Conservation (phyloP, 148 eudicot species). For the Nepenthes gracilis region DNA sequence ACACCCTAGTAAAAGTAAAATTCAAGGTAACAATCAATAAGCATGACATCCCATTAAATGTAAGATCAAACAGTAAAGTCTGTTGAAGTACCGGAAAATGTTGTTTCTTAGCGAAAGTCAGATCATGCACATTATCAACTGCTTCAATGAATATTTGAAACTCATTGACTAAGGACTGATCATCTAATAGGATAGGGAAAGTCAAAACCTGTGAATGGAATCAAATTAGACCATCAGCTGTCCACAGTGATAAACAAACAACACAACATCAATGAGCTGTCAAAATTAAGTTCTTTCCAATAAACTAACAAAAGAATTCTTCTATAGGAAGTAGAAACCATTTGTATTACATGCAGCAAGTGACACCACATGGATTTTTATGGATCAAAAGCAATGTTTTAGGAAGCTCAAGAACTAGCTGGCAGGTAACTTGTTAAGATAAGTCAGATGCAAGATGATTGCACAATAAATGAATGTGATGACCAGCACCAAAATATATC, state of each 20-base stretch:
- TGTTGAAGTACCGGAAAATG: conserved; percentile 63
- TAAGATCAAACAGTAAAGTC: neutral
- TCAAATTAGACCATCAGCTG: conserved; percentile 2
- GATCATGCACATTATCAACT: conserved; percentile 79
- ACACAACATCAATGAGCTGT: neutral
- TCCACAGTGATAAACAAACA: neutral
- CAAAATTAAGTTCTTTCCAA: neutral
- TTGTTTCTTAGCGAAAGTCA: conserved; percentile 71
- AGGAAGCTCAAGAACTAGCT: too few relatives aligned
- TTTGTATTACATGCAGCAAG: too few relatives aligned
- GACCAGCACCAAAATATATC: neutral
- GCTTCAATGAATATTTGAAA: conserved; percentile 78
- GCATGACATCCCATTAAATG: neutral
- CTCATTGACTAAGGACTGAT: conserved; percentile 54
- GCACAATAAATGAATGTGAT: neutral
- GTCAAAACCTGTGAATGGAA: conserved; percentile 53
- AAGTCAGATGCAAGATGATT: neutral
- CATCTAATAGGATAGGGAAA: conserved; percentile 77
- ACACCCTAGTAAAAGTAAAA: conserved; percentile 54
- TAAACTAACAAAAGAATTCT: too few relatives aligned
- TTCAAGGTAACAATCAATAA: conserved; percentile 7
- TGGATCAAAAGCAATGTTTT: too few relatives aligned
- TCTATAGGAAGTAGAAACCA: too few relatives aligned
- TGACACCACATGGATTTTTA: too few relatives aligned
- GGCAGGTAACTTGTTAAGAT: too few relatives aligned